Conservation (phyloP, 2,329 filamentous ascomycete species). For the Ceratocystis diversiconidia region DNA sequence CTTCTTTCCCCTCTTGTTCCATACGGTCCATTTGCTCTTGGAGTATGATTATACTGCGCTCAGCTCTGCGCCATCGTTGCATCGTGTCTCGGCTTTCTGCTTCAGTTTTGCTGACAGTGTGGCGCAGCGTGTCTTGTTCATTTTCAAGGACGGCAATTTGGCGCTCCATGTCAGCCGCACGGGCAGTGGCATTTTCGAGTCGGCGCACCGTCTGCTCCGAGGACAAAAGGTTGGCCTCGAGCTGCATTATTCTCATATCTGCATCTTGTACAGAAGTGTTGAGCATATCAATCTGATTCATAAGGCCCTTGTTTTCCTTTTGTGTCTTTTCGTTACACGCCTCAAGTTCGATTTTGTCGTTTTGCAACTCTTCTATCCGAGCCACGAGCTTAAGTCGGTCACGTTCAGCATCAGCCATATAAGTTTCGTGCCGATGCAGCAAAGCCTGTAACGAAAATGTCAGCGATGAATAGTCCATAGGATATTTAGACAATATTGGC, state of each 20-base stretch:
- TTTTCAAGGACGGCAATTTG: slow-evolving; percentile 67
- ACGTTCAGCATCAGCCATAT: slow-evolving; percentile 81
- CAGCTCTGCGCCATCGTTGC: slow-evolving; percentile 72
- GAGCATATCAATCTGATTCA: slow-evolving; percentile 71
- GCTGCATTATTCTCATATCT: slow-evolving; percentile 60
- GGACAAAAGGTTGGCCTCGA: slow-evolving; percentile 62
- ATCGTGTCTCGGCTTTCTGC: slow-evolving; percentile 67
- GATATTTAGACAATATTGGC: neutral
- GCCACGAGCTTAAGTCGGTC: slow-evolving; percentile 60
- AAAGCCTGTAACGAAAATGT: slow-evolving; percentile 71
- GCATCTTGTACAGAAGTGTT: slow-evolving; percentile 69
- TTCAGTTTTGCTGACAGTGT: slow-evolving; percentile 49
- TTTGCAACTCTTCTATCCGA: slow-evolving; percentile 63
- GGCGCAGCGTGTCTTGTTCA: slow-evolving; percentile 63
- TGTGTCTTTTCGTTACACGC: slow-evolving; percentile 61
- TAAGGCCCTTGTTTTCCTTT: slow-evolving; percentile 66
- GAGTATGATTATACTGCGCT: slow-evolving; percentile 61
- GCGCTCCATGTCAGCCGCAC: slow-evolving; percentile 64
- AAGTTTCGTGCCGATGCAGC: slow-evolving; percentile 80
- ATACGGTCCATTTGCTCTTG: slow-evolving; percentile 82
- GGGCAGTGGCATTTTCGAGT: slow-evolving; percentile 56
- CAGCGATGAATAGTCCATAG: slow-evolving; percentile 38
- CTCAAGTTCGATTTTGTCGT: slow-evolving; percentile 60
- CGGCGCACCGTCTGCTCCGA: slow-evolving; percentile 65
- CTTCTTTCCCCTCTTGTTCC: slow-evolving; percentile 66